Evolutionary conservation across 768 basidiomycete genomes (phyloP), one percentile per base, ranked within the genome.

Genomic region (Podaxis mareebaensis): DNA sequence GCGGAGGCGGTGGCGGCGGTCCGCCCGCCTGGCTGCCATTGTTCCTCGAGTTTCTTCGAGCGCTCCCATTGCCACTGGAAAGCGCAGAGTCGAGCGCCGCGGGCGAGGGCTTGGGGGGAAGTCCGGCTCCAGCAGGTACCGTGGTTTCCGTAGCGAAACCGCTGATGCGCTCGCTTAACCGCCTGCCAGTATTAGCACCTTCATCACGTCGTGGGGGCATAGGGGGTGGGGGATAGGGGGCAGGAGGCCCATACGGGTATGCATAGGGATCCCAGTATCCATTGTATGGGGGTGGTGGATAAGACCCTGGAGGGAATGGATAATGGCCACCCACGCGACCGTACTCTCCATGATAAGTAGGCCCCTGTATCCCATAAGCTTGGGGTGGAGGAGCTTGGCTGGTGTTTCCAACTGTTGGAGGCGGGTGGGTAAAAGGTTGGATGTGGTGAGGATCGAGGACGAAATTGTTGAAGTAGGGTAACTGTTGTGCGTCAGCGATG

Each of bases 381-480:
- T 94, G 92, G 13, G 92, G 92, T 28, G 92, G 92, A 30, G 91
- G 86, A 4, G 81, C 83, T 72, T 91, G 90, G 65, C 79, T 83
- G 39, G 78, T 83, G 60, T 85, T 88, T n/a, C 89, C 89, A 53
- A 83, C 77, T 24, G 80, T 72, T 49, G 84, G 80, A 61, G 92
- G 93, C 64, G 91, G 87, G 72, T 93, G 92, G 24, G 85, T 83
- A 75, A 93, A 90, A 6, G 92, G 91, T 69, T 91, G 90, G 65
- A 97, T 90, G 67, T 89, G 91, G 69, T 95, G 92, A 60, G 97
- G 96, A 78, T 99, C 97, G 63, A 99, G 86, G 33, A 92, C 94
- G 74, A 96, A 99, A 74, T 91, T 95, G 76, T 99, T 98, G 81
- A 95, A 95, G 75, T 91, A 93, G 40, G 91, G 84, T 64, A 96